Evolutionary conservation across 192 early-diverging fungal genomes (phyloP).

Genomic region (Entomortierella lignicola): DNA sequence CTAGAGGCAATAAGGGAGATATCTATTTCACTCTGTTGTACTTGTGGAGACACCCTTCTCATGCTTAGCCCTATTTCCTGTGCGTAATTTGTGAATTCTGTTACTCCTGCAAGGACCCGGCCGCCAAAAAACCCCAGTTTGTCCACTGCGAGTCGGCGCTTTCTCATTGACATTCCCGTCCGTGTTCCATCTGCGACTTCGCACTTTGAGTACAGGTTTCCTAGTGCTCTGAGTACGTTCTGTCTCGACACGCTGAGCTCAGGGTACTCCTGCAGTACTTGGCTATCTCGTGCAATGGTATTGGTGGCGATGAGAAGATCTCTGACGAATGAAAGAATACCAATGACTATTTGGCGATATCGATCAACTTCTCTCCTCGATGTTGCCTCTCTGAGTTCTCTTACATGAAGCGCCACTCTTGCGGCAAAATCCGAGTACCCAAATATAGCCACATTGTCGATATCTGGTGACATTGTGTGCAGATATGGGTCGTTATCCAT

Average conservation of each 20-base stretch:
- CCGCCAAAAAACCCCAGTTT: constrained; percentile 30
- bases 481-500: constrained; percentile 22
- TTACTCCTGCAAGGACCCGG: constrained; percentile 30
- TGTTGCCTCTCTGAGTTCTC: constrained; percentile 29
- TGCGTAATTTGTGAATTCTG: constrained; percentile 34
- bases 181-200: constrained; percentile 42
- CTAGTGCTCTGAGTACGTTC: constrained; percentile 36
- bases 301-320: constrained; percentile 35
- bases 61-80: constrained; percentile 36
- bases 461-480: constrained; percentile 14
- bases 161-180: constrained; percentile 13
- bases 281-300: constrained; percentile 44
- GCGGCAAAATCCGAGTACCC: constrained; percentile 44
- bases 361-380: constrained; percentile 11
- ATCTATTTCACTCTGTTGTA: not conserved
- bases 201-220: constrained; percentile 45
- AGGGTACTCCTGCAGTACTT: constrained; percentile 32
- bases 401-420: constrained; percentile 24
- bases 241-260: constrained; percentile 27
- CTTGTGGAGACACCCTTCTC: not conserved
- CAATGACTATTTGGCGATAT: constrained; percentile 41
- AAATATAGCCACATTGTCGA: constrained; percentile 6
- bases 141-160: constrained; percentile 40
- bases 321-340: constrained; percentile 37
- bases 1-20: not conserved